Conservation (phyloP, 768 basidiomycete species). For the Suillus occidentalis region DNA sequence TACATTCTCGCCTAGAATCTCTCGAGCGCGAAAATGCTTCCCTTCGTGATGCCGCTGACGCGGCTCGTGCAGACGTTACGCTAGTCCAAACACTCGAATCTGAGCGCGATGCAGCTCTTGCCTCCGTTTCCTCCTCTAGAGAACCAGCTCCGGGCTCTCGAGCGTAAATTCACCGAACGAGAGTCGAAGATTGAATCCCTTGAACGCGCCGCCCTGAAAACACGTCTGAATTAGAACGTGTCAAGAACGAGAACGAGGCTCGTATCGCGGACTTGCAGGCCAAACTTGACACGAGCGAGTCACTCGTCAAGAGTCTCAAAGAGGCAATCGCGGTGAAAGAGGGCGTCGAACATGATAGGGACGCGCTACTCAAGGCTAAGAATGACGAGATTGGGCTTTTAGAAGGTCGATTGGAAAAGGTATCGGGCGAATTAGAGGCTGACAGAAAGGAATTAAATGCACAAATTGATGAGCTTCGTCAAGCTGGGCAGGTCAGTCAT, state of each 20-base stretch:
- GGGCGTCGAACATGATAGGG: slow-evolving; percentile 47
- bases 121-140: slow-evolving; percentile 45
- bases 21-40: slow-evolving; percentile 73
- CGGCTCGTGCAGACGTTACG: slow-evolving; percentile 22
- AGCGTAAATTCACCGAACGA: slow-evolving; percentile 45
- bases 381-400: slow-evolving; percentile 60
- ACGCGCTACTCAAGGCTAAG: slow-evolving; percentile 53
- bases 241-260: slow-evolving; percentile 44
- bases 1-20: slow-evolving; percentile 47
- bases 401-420: slow-evolving; percentile 45
- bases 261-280: slow-evolving; percentile 43
- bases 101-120: slow-evolving; percentile 45
- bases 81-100: slow-evolving; percentile 34
- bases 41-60: slow-evolving; percentile 40
- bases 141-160: slow-evolving; percentile 38
- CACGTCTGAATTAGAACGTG: slow-evolving; percentile 45
- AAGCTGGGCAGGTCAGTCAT: slow-evolving; percentile 77
- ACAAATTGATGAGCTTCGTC: slow-evolving; percentile 82
- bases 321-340: slow-evolving; percentile 54
- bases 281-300: slow-evolving; percentile 45
- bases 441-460: slow-evolving; percentile 67
- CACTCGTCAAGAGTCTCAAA: slow-evolving; percentile 49
- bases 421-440: slow-evolving; percentile 46
- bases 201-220: slow-evolving; percentile 42
- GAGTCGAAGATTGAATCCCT: slow-evolving; percentile 46